A percentile compares a stretch with the other conserved stretches of the same genome.
These are phyloP conservation scores for Cucurbita moschata DNA, from an alignment of 306 rosid species.

Conservation along the genomic window DNA sequence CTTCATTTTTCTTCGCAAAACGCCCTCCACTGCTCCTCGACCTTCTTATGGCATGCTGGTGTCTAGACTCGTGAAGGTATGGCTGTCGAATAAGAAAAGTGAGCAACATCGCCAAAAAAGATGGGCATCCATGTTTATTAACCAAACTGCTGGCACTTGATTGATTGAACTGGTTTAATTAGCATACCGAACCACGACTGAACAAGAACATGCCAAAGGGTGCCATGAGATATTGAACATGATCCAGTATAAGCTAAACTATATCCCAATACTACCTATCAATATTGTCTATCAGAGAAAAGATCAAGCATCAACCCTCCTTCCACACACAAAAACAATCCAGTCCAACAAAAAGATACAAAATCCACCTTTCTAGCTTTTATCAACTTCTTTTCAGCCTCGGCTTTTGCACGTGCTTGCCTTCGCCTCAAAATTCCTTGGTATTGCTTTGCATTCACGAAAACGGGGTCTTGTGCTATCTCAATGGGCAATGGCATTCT, in stretches of 20 bases:
- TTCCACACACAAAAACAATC: neutral
- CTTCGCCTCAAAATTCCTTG: slow-evolving; percentile 95
- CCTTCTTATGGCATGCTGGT: slow-evolving; percentile 93
- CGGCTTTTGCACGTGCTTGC: slow-evolving; percentile 97
- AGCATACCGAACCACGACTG: neutral
- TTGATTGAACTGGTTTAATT: neutral
- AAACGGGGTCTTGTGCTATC: slow-evolving; percentile 96
- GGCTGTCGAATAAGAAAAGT: slow-evolving; percentile 38
- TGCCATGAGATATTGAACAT: neutral
- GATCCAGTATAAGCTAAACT: neutral
- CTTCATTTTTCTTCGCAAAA: slow-evolving; percentile 58
- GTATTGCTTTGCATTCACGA: slow-evolving; percentile 96
- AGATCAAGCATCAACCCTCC: neutral
- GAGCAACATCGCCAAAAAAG: neutral
- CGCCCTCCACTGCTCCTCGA: slow-evolving; percentile 88
- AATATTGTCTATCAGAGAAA: neutral
- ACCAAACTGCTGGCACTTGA: neutral
- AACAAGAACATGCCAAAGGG: neutral
- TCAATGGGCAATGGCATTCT: slow-evolving; percentile 95
- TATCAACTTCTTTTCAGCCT: slow-evolving; percentile 83
- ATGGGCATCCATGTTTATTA: neutral
- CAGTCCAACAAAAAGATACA: neutral
- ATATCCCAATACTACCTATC: neutral
- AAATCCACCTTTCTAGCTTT: slow-evolving; percentile 70
- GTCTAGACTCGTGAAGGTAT: slow-evolving; percentile 93